Conservation (phyloP, 345 rosid genomes). For the Salix arbutifolia region DNA sequence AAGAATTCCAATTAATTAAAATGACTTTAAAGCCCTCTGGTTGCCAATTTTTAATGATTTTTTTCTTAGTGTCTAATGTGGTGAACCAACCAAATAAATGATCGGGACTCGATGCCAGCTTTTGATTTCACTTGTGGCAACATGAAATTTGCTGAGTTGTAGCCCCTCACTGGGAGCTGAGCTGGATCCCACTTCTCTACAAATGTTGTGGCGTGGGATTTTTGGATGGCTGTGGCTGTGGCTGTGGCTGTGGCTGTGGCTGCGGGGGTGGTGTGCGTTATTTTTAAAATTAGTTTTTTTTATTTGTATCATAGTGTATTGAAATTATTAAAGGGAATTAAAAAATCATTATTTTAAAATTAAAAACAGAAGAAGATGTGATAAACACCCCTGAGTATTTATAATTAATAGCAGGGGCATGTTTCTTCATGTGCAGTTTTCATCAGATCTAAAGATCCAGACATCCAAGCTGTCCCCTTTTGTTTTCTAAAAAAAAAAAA, state of each 20-base stretch:
- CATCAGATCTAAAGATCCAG: background rate
- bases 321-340: too few species aligned
- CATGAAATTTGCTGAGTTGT: background rate
- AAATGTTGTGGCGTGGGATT: too few species aligned
- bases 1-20: background rate
- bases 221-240: too few species aligned
- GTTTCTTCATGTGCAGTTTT: slow-evolving; percentile 9
- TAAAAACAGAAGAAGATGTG: too few species aligned
- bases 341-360: too few species aligned
- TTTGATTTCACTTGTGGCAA: background rate
- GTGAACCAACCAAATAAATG: background rate
- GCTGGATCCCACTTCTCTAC: background rate
- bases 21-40: too few species aligned
- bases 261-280: too few species aligned
- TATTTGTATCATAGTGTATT: too few species aligned
- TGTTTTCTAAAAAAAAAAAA: background rate
- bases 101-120: slow-evolving; percentile 11
- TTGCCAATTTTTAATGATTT: background rate
- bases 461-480: background rate
- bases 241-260: too few species aligned
- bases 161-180: background rate
- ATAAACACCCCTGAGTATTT: background rate
- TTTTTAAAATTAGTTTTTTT: too few species aligned
- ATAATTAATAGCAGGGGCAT: background rate
- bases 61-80: too few species aligned